Percentiles rank a stretch among this genome's conserved stretches.
phyloP scores from a whole-genome alignment of 2,329 filamentous ascomycete species.

The Calycina herbarum region DNA sequence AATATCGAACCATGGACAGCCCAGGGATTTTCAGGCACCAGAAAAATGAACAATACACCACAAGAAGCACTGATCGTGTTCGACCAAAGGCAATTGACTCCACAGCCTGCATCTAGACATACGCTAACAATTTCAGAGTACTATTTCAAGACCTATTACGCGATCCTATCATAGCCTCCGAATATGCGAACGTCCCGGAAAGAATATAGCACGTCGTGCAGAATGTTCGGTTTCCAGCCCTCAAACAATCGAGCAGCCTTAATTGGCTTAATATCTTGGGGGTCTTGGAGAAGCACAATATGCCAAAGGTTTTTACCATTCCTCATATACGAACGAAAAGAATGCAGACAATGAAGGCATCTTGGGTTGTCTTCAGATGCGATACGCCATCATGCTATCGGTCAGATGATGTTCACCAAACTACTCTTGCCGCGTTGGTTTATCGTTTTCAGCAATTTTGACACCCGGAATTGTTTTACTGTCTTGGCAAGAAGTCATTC shows the following conservation, averaged over 20 bases:
- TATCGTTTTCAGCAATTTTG: background rate
- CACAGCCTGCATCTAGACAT: slow-evolving; percentile 4
- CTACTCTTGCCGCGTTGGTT: background rate
- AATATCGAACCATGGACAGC: slow-evolving; percentile 8
- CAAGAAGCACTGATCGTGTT: background rate
- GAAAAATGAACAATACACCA: slow-evolving; percentile 5
- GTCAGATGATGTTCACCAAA: slow-evolving; percentile 1
- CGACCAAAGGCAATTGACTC: slow-evolving; percentile 1
- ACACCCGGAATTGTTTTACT: background rate
- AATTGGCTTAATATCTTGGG: too few relatives aligned
- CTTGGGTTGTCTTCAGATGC: background rate
- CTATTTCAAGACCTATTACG: background rate
- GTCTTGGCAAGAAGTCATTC: slow-evolving; percentile 12
- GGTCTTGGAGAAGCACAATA: background rate
- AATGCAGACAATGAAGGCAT: background rate
- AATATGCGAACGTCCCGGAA: background rate
- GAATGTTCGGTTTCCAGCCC: background rate
- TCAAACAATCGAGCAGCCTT: background rate
- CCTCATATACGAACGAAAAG: background rate
- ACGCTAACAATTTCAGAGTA: background rate
- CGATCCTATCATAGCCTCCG: background rate
- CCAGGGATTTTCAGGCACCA: slow-evolving; percentile 15
- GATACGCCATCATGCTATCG: background rate
- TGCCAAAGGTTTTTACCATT: background rate
- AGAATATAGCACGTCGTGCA: slow-evolving; percentile 1